Evolutionary conservation across 2,329 filamentous ascomycete species (phyloP).

Genomic region (Apiospora kogelbergensis): DNA sequence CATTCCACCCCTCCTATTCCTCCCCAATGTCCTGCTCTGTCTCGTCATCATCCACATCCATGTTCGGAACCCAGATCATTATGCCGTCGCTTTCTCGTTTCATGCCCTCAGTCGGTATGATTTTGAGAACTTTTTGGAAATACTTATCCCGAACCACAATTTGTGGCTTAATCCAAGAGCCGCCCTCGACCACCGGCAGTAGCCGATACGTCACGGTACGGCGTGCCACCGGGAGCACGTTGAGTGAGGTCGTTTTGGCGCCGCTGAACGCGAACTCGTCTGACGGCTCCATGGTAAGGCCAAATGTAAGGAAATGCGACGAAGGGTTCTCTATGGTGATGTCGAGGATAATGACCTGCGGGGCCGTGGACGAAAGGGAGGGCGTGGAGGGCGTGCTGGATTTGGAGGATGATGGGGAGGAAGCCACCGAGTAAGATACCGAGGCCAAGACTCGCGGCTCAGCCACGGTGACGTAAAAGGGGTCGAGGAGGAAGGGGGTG

Average conservation of each 20-base stretch:
- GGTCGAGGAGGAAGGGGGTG: slow-evolving; percentile 73
- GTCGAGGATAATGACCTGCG: slow-evolving; percentile 45
- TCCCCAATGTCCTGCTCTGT: not conserved
- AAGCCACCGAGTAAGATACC: slow-evolving; percentile 43
- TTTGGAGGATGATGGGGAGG: slow-evolving; percentile 18
- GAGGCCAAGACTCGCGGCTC: slow-evolving; percentile 82
- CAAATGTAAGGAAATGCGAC: slow-evolving; percentile 91
- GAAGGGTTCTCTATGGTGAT: slow-evolving; percentile 89
- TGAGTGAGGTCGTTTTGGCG: slow-evolving; percentile 75
- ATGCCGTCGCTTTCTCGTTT: slow-evolving; percentile 64
- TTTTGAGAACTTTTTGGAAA: slow-evolving; percentile 85
- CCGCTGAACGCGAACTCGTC: slow-evolving; percentile 94
- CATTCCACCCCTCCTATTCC: not conserved
- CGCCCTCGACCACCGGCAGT: slow-evolving; percentile 55
- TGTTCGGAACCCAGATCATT: slow-evolving; percentile 58
- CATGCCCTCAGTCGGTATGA: slow-evolving; percentile 76
- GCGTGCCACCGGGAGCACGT: slow-evolving; percentile 79
- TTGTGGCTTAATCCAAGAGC: slow-evolving; percentile 69
- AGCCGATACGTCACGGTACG: slow-evolving; percentile 73
- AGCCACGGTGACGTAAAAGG: slow-evolving; percentile 75
- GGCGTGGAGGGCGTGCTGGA: slow-evolving; percentile 23
- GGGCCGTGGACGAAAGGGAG: slow-evolving; percentile 25
- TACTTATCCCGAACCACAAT: slow-evolving; percentile 84
- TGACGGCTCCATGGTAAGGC: slow-evolving; percentile 85
- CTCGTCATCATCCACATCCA: not conserved